Conservation (phyloP, 1,284 basidiomycete species). For the Clitocybe nebularis region DNA sequence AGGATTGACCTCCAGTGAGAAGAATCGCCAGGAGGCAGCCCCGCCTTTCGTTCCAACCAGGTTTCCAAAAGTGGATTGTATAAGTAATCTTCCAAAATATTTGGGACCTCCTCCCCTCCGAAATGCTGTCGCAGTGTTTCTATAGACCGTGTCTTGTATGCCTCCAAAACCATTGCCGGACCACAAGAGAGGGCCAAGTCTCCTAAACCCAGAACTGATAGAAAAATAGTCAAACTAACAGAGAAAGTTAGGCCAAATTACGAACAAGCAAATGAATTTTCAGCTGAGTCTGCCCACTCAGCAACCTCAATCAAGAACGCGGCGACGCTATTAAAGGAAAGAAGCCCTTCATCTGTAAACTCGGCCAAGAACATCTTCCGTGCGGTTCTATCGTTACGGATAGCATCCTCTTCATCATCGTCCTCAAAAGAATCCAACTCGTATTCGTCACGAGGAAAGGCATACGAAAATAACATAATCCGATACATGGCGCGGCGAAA, state of each 20-base stretch:
- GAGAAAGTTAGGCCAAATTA: not conserved
- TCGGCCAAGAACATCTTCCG: constrained; percentile 18
- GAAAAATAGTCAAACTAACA: not conserved
- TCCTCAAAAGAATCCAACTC: constrained; percentile 12
- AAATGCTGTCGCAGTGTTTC: constrained; percentile 3
- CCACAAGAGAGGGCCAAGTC: constrained; percentile 15
- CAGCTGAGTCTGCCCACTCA: constrained; percentile 11
- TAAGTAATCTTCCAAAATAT: constrained; percentile 15
- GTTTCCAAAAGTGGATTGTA: constrained; percentile 19
- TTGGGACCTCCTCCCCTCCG: not conserved
- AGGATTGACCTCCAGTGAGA: constrained; percentile 26
- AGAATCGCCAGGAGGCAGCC: constrained; percentile 15
- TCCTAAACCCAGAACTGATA: not conserved
- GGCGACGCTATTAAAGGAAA: constrained; percentile 23
- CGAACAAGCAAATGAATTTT: constrained; percentile 5
- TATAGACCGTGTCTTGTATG: constrained; percentile 2
- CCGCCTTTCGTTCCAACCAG: constrained; percentile 22
- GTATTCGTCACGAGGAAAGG: constrained; percentile 14
- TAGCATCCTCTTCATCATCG: constrained; percentile 10
- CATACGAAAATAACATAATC: constrained; percentile 23
- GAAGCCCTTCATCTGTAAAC: constrained; percentile 23
- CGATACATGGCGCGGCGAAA: constrained; percentile 31
- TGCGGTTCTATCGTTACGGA: constrained; percentile 6
- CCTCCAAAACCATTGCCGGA: constrained; percentile 14
- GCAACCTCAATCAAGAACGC: constrained; percentile 22